Percentiles rank a stretch among this genome's conserved stretches.
Evolutionary conservation across 2,329 filamentous ascomycete species (phyloP).

Genomic region (Talaromyces sp.): DNA sequence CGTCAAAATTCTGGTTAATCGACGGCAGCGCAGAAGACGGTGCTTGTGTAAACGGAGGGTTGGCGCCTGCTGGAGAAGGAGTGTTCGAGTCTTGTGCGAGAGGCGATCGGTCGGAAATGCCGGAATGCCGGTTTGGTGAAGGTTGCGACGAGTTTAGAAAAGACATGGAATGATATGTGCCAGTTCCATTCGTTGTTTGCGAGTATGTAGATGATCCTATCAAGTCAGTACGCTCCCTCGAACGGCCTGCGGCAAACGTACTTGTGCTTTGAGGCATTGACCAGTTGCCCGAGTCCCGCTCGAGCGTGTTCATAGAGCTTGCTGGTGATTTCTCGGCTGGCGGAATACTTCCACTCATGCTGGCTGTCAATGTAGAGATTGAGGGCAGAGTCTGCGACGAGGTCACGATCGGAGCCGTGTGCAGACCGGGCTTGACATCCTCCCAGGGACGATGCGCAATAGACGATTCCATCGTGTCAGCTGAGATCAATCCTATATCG

Average conservation of each 20-base stretch:
- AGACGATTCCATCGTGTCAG: slow-evolving; percentile 41
- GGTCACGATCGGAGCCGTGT: slow-evolving; percentile 32
- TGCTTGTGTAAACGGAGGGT: slow-evolving; percentile 38
- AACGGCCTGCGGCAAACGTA: slow-evolving; percentile 33
- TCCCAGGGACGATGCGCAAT: slow-evolving; percentile 48
- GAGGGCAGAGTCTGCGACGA: slow-evolving; percentile 47
- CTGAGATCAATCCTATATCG: background rate
- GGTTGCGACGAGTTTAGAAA: slow-evolving; percentile 48
- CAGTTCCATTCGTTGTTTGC: slow-evolving; percentile 46
- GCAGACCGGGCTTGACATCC: slow-evolving; percentile 35
- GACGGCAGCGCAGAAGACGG: slow-evolving; percentile 53
- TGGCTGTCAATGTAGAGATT: slow-evolving; percentile 49
- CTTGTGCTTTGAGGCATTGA: slow-evolving; percentile 60
- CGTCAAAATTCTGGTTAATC: slow-evolving; percentile 59
- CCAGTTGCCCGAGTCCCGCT: slow-evolving; percentile 61
- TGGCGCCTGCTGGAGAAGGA: slow-evolving; percentile 39
- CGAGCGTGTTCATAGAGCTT: slow-evolving; percentile 46
- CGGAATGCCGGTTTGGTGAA: slow-evolving; percentile 44
- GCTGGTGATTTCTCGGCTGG: slow-evolving; percentile 44
- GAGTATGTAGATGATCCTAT: slow-evolving; percentile 51
- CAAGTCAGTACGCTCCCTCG: slow-evolving; percentile 27
- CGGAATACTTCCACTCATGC: slow-evolving; percentile 35
- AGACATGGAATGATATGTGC: slow-evolving; percentile 45
- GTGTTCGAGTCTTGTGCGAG: slow-evolving; percentile 41
- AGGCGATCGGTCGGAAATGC: slow-evolving; percentile 41